Base-by-base conservation (phyloP, 768 basidiomycete genomes). In the Suillus paluster region DNA sequence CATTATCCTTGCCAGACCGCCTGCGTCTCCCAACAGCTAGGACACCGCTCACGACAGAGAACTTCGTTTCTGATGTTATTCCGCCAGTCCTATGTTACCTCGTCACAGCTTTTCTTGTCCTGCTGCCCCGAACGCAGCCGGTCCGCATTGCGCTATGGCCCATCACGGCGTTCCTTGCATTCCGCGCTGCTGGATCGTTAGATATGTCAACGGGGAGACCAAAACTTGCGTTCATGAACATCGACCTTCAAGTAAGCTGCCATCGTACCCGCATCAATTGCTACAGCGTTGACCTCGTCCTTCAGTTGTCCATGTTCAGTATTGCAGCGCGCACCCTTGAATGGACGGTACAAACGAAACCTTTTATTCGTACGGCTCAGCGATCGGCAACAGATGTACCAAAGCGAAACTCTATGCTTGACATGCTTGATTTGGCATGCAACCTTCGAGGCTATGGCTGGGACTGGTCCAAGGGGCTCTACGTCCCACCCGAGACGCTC, bases 361-460 rank as follows among this genome's bases (percentile, higher is more conserved):
- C 66, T 19, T 60, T 65, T 1, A 46, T 61, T 19, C 69, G 70
- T 27, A 6, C 2, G 27, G 33, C 9, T 59, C 58, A 7, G 62
- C 64, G 2, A 44, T 45, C 46, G 19, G 62, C 38, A 44, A 36
- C 34, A 3, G 52, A 53, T 10, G 14, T 36, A 15, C 15, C 52
- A 25, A 55, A 55, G 15, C 23, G 6, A 25, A 30, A 59, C 11
- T 8, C 9, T 4, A 7, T 61, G 19, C 34, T 60, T 46, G 81
- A 90, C 59, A 81, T 82, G 2, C 64, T 81, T 15, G 86, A 89
- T 58, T 78, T 90, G 21, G 64, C 63, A 27, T 75, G 73, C 65
- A 86, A 81, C 62, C 65, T 84, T 15, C 85, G 89, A 19, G 89
- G 88, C 8, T 68, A 77, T 50, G 86, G 85, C 15, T 90, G 88